Evolutionary conservation across 148 eudicot genomes (phyloP), one percentile per base, ranked within the genome.

Genomic region (Spergularia bocconei): DNA sequence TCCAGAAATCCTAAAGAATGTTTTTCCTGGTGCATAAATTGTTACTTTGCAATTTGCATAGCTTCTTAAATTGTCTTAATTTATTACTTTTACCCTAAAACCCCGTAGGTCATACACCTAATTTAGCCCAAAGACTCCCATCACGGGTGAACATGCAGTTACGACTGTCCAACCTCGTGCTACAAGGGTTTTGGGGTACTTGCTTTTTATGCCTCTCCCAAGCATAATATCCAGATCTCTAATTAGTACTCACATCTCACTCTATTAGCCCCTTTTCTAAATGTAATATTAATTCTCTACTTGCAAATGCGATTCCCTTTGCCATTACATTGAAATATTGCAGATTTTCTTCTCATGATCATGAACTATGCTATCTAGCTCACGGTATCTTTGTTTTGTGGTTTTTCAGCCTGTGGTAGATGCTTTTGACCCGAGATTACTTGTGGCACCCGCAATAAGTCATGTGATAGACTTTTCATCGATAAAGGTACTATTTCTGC

Each of bases 361-460:
- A 29, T 29, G 36, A 29, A 29, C 36, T 29, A 29, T 29, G n/a
- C n/a, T n/a, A n/a, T n/a, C n/a, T n/a, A n/a, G n/a, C 2, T 75
- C 62, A 73, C 60, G 59, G 60, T 33, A 52, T 78, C 69, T 61
- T 57, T 54, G 8, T 66, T 63, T 74, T 75, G 38, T 55, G 61
- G 59, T 59, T 55, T 68, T 25, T 83, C 90, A 95, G 99, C 99
- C 99, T 60, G 99, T 95, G 77, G 99, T 95, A 77, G 99, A 95
- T 89, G 99, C 99, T 76, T 95, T 92, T 84, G 99, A 95, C 84
- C 97, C 97, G 25, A 85, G 97, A 87, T 79, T 95, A 75, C 85
- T 95, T 87, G 97, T 92, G 78, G 96, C 97, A 74, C 96, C 99
- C 69, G 88, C 97, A 75, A 83, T 85, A 69, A 83, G 89, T 58